phyloP scores from a whole-genome alignment of 305 asterid genomes.

The Fraxinus sp. region DNA sequence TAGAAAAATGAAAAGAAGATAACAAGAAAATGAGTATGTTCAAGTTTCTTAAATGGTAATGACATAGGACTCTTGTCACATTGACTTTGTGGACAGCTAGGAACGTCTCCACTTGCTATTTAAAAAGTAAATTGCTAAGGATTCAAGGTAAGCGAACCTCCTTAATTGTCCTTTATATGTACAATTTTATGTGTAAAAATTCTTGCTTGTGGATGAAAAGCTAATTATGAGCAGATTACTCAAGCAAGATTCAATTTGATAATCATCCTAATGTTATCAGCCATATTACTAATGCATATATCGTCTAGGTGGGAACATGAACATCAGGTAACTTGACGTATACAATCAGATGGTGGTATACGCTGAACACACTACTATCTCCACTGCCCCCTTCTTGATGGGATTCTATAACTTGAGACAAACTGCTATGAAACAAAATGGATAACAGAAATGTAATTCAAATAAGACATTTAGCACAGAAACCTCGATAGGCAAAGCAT shows the following conservation, averaged over 20 bases:
- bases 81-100: background rate
- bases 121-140: background rate
- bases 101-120: background rate
- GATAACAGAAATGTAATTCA: constrained; percentile 11
- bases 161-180: background rate
- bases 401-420: constrained; percentile 26
- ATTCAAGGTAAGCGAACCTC: background rate
- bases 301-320: constrained; percentile 11
- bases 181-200: background rate
- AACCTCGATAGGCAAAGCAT: constrained; percentile 96
- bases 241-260: constrained; percentile 2
- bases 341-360: constrained; percentile 20
- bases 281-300: constrained; percentile 17
- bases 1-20: background rate
- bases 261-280: constrained; percentile 16
- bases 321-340: background rate
- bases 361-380: constrained; percentile 1
- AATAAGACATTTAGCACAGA: constrained; percentile 20
- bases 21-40: background rate
- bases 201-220: background rate
- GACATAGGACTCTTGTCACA: background rate
- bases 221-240: background rate
- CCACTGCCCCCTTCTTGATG: constrained; percentile 2
- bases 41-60: background rate
- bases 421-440: constrained; percentile 16